Evolutionary conservation across 306 rosid species (phyloP).

Genomic region (Acacia melanoxylon): DNA sequence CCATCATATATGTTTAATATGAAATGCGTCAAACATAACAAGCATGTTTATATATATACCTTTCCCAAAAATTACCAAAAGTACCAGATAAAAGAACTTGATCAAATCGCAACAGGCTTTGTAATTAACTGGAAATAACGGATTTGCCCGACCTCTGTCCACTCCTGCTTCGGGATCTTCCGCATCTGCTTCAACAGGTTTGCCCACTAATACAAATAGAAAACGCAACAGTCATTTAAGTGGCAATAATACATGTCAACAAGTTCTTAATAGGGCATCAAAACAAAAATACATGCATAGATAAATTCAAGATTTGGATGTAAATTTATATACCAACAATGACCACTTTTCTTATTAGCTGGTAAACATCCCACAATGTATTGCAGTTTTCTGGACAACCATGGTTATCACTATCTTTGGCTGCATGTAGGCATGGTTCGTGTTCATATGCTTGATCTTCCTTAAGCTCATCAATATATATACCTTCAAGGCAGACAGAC

Average conservation of each 20-base stretch:
- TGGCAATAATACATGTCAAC: not conserved
- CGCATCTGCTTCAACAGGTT: not conserved
- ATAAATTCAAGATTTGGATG: not conserved
- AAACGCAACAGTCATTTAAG: not conserved
- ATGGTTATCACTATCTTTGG: not conserved
- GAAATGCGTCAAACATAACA: not conserved
- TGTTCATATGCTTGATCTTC: not conserved
- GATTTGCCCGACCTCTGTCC: not conserved
- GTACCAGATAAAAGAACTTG: not conserved
- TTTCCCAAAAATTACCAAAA: conserved; percentile 16
- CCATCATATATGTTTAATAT: not conserved
- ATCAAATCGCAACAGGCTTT: not conserved
- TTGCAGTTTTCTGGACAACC: conserved; percentile 7
- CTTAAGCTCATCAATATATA: not conserved
- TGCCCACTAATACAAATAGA: not conserved
- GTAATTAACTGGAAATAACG: conserved; percentile 24
- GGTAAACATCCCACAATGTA: not conserved
- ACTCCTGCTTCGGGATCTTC: not conserved
- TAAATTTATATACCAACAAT: not conserved
- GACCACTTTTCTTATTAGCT: not conserved
- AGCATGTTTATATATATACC: conserved; percentile 9
- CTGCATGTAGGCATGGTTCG: not conserved
- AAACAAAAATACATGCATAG: not conserved
- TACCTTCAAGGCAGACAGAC: not conserved
- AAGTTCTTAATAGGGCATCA: not conserved